These are phyloP conservation scores for Lophiotrema nucula DNA, from an alignment of 495 filamentous ascomycete species.

Conservation along the genomic window DNA sequence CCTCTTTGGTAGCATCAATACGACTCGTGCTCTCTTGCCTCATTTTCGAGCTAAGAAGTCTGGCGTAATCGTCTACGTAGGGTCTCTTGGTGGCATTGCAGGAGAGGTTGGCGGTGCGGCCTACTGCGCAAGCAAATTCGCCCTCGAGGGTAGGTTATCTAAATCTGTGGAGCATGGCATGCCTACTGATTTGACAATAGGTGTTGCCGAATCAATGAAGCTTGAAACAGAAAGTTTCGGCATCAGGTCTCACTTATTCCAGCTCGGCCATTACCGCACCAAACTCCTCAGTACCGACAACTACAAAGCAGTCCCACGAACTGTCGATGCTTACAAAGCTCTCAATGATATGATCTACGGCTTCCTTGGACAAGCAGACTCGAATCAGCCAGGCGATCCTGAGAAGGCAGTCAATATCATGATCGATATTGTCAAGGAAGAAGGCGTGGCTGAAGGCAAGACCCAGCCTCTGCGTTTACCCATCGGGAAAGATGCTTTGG, in stretches of 20 bases:
- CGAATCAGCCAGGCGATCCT: conserved; percentile 43
- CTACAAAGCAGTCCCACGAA: neutral
- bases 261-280: conserved; percentile 32
- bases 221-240: conserved; percentile 2
- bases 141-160: conserved; percentile 32
- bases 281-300: conserved; percentile 13
- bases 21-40: conserved; percentile 30
- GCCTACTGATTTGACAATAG: neutral
- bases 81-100: conserved; percentile 21
- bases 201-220: conserved; percentile 1
- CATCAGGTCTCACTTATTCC: conserved; percentile 25
- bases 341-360: neutral
- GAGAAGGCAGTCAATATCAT: conserved; percentile 39
- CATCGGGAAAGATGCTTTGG: conserved; percentile 43
- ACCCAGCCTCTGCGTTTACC: conserved; percentile 36
- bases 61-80: conserved; percentile 35
- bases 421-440: conserved; percentile 44
- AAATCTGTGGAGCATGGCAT: neutral
- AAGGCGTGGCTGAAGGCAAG: conserved; percentile 37
- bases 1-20: conserved; percentile 31
- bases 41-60: conserved; percentile 22
- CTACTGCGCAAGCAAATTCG: conserved; percentile 32
- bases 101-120: conserved; percentile 17
- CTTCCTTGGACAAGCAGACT: neutral
- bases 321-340: neutral